Conservation (phyloP, 768 basidiomycete species). For the Tulasnella sp. region DNA sequence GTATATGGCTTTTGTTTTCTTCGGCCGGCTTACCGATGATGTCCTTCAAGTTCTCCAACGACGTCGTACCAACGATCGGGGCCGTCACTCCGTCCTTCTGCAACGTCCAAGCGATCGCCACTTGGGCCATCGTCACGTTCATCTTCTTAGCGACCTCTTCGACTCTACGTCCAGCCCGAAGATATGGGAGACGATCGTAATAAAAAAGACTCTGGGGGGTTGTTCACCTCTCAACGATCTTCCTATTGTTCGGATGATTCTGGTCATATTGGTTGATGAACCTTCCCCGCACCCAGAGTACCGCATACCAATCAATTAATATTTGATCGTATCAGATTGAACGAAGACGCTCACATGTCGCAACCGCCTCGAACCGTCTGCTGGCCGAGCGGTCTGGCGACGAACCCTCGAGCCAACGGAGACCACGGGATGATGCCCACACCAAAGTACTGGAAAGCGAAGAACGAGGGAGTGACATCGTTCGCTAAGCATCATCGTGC, state of each 20-base stretch:
- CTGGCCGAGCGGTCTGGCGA: not conserved
- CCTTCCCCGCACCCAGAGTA: not conserved
- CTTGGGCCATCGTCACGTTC: not conserved
- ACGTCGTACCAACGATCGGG: constrained; percentile 2
- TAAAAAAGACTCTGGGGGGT: not conserved
- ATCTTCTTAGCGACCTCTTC: constrained; percentile 3
- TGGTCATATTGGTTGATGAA: not conserved
- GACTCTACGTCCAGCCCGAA: not conserved
- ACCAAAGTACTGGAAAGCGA: not conserved
- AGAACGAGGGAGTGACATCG: not conserved
- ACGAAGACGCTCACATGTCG: not conserved
- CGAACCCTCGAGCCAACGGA: not conserved
- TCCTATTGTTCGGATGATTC: not conserved
- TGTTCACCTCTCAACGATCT: not conserved
- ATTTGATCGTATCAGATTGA: not conserved
- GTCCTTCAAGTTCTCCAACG: not conserved
- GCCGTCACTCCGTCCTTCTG: constrained; percentile 6
- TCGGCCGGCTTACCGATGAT: not conserved
- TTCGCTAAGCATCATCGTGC: not conserved
- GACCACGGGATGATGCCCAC: constrained; percentile 8
- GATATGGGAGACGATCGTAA: not conserved
- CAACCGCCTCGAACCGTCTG: not conserved
- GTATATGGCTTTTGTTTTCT: not conserved
- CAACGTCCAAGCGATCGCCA: not conserved
- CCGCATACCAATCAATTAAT: too few species aligned